phyloP scores from a whole-genome alignment of 257 asterid genomes.

The Fraxinus excelsior region DNA sequence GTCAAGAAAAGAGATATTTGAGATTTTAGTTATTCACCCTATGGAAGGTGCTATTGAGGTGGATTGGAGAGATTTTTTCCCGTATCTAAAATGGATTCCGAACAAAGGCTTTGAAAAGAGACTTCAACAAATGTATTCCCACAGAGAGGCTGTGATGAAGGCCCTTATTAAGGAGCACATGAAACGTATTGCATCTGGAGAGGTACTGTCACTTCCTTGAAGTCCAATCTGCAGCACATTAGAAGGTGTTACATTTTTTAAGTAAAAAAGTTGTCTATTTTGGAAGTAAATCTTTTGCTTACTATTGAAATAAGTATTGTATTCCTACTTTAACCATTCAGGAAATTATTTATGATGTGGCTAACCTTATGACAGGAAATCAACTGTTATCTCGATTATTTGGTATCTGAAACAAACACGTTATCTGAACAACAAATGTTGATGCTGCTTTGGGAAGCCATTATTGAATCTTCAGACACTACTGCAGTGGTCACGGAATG shows the following conservation, averaged over 20 bases:
- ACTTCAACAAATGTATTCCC: constrained; percentile 42
- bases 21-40: constrained; percentile 59
- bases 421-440: constrained; percentile 63
- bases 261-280: not conserved
- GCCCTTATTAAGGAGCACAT: constrained; percentile 60
- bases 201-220: constrained; percentile 36
- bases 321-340: no score
- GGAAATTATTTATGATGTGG: no score
- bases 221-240: not conserved
- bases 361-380: constrained; percentile 44
- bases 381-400: constrained; percentile 62
- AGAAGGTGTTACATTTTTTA: not conserved
- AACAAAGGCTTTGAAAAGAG: constrained; percentile 58
- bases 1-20: constrained; percentile 52
- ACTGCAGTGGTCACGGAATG: constrained; percentile 73
- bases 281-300: no score
- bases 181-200: constrained; percentile 63
- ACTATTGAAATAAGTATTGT: no score
- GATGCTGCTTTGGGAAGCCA: constrained; percentile 82
- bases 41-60: constrained; percentile 95
- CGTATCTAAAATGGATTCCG: constrained; percentile 80
- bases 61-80: constrained; percentile 98
- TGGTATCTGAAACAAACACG: constrained; percentile 60
- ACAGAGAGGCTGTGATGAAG: constrained; percentile 64
- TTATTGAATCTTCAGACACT: constrained; percentile 88